A percentile compares a stretch with the other conserved stretches of the same genome.
These are phyloP conservation scores for Teunomyces aglyptinius DNA, from an alignment of 805 yeast species.

Conservation along the genomic window DNA sequence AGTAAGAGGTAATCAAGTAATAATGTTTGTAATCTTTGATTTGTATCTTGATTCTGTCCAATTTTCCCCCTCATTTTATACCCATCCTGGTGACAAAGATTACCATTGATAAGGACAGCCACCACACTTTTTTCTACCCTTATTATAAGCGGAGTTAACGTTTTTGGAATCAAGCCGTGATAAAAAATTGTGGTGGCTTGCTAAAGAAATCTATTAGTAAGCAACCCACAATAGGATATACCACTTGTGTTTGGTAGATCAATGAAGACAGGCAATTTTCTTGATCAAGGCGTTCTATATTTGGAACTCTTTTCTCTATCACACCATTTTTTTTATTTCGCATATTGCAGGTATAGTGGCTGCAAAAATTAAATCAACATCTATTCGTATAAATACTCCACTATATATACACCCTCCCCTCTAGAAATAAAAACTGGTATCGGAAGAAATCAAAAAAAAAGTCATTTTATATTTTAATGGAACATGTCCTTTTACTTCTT, in stretches of 20 bases:
- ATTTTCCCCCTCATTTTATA: no score
- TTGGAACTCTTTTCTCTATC: not conserved
- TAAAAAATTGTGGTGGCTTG: conserved; percentile 2
- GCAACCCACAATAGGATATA: not conserved
- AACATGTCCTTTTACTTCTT: not conserved
- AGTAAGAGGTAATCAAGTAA: not conserved
- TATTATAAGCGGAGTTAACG: not conserved
- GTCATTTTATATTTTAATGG: no score
- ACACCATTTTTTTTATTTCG: not conserved
- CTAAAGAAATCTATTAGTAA: not conserved
- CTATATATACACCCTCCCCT: not conserved
- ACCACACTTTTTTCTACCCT: not conserved
- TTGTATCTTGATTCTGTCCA: no score
- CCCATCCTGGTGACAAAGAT: no score
- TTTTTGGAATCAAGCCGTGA: not conserved
- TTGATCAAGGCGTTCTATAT: not conserved
- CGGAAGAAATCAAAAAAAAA: not conserved
- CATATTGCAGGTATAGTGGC: not conserved
- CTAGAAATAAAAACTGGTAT: not conserved
- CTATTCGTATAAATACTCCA: not conserved
- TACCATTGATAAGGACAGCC: not conserved
- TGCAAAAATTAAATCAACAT: not conserved
- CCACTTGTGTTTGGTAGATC: not conserved
- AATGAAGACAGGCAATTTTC: not conserved
- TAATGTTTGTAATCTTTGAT: no score